These are phyloP conservation scores for Tothia fuscella DNA, from an alignment of 2,329 filamentous ascomycete genomes.

Conservation along the genomic window DNA sequence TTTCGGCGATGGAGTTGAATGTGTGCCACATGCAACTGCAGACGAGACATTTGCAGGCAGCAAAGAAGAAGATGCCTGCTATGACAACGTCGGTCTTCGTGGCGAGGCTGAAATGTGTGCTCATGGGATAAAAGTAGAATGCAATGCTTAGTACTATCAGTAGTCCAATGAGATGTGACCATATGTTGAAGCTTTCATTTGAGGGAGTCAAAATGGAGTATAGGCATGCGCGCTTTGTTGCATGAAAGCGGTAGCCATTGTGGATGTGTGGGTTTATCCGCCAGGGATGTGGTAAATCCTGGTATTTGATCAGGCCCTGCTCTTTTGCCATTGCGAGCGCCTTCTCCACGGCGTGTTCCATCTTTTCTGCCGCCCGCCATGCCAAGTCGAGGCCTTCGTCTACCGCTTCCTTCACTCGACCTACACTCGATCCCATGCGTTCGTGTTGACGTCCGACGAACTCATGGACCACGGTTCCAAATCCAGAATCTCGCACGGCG, in stretches of 20 bases:
- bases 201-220: conserved; percentile 71
- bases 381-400: conserved; percentile 74
- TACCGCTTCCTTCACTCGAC: conserved; percentile 61
- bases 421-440: conserved; percentile 68
- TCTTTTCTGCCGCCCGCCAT: conserved; percentile 59
- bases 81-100: conserved; percentile 83
- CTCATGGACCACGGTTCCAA: conserved; percentile 58
- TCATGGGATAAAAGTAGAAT: conserved; percentile 90
- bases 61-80: conserved; percentile 89
- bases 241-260: conserved; percentile 83
- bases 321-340: conserved; percentile 66
- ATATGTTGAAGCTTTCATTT: conserved; percentile 96
- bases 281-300: conserved; percentile 87
- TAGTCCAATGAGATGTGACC: conserved; percentile 88
- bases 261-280: conserved; percentile 88
- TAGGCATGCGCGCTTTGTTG: conserved; percentile 81
- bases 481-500: conserved; percentile 64
- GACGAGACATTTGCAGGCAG: conserved; percentile 84
- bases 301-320: conserved; percentile 73
- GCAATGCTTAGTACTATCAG: conserved; percentile 76
- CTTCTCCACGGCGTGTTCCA: conserved; percentile 55
- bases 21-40: conserved; percentile 98
- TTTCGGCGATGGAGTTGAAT: conserved; percentile 92
- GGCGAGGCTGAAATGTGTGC: conserved; percentile 73
- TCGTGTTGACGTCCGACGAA: conserved; percentile 69